Conservation (phyloP, 148 eudicot genomes). For the Cornus kousa region DNA sequence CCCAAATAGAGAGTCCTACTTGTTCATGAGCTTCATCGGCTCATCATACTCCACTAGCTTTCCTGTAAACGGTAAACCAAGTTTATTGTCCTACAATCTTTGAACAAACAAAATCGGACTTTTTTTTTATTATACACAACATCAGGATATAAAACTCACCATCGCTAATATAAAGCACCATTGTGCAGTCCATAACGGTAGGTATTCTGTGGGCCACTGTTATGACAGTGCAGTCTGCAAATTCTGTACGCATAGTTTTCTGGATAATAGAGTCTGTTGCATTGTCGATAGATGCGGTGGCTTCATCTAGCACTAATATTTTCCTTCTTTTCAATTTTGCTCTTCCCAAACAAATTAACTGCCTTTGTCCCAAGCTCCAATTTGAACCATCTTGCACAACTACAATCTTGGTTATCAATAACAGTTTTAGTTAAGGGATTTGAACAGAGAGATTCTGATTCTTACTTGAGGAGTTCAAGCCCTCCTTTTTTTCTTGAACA, state of each 20-base stretch:
- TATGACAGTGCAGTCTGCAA: conserved; percentile 46
- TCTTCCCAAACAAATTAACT: conserved; percentile 56
- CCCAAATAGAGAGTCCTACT: conserved; percentile 40
- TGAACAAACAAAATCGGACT: background rate
- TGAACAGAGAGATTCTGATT: background rate
- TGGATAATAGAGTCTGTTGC: conserved; percentile 51
- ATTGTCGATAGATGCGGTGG: conserved; percentile 63
- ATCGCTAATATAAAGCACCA: conserved; percentile 43
- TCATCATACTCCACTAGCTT: conserved; percentile 52
- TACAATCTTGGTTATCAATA: conserved; percentile 9
- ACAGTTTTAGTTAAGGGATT: background rate
- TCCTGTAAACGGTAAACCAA: conserved; percentile 24
- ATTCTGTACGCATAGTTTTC: conserved; percentile 48
- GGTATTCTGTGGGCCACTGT: conserved; percentile 65
- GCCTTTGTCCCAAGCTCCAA: conserved; percentile 71
- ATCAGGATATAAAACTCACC: conserved; percentile 22
- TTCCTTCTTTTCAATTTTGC: conserved; percentile 44
- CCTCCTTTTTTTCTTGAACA: conserved; percentile 38
- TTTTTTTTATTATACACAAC: background rate
- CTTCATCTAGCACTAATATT: conserved; percentile 59
- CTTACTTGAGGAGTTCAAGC: conserved; percentile 45
- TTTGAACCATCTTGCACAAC: conserved; percentile 64
- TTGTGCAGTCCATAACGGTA: conserved; percentile 56
- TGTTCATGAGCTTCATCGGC: conserved; percentile 42
- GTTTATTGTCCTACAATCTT: background rate